Percentiles rank a stretch among this genome's conserved stretches.
These are phyloP conservation scores for Hippophae rhamnoides DNA, from an alignment of 306 rosid genomes.

Conservation along the genomic window DNA sequence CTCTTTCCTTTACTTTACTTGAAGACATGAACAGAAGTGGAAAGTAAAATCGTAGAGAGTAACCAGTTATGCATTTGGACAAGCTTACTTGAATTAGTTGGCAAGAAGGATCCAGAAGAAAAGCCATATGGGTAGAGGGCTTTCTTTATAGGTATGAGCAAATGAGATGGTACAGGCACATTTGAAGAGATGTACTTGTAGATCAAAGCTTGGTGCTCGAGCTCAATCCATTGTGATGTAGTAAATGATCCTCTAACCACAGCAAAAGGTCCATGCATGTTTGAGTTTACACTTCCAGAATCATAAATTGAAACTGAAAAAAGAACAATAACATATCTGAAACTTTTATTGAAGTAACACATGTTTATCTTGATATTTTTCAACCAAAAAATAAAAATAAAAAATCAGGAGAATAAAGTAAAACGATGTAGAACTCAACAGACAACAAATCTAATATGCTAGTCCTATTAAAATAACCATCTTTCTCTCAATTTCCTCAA, in stretches of 20 bases:
- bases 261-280: slow-evolving; percentile 32
- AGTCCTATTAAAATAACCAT: slow-evolving; percentile 1
- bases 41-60: not conserved
- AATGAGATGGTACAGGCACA: slow-evolving; percentile 43
- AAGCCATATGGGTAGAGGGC: slow-evolving; percentile 34
- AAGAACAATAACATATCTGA: slow-evolving; percentile 3
- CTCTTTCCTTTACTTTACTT: too few relatives aligned
- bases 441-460: slow-evolving; percentile 1
- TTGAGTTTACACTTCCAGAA: slow-evolving; percentile 28
- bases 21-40: not conserved
- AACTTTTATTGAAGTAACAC: not conserved
- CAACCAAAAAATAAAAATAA: too few relatives aligned
- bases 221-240: slow-evolving; percentile 51
- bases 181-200: slow-evolving; percentile 41
- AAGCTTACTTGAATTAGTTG: slow-evolving; percentile 35
- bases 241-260: slow-evolving; percentile 40
- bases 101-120: slow-evolving; percentile 17
- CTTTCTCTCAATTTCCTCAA: slow-evolving; percentile 6
- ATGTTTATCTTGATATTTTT: not conserved
- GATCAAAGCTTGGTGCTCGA: slow-evolving; percentile 58
- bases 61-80: not conserved
- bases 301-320: slow-evolving; percentile 25
- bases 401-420: not conserved
- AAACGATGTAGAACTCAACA: too few relatives aligned
- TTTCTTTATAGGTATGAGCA: slow-evolving; percentile 41